Evolutionary conservation across 345 rosid species (phyloP), one percentile per base, ranked within the genome.

Genomic region (Linum lewisii): DNA sequence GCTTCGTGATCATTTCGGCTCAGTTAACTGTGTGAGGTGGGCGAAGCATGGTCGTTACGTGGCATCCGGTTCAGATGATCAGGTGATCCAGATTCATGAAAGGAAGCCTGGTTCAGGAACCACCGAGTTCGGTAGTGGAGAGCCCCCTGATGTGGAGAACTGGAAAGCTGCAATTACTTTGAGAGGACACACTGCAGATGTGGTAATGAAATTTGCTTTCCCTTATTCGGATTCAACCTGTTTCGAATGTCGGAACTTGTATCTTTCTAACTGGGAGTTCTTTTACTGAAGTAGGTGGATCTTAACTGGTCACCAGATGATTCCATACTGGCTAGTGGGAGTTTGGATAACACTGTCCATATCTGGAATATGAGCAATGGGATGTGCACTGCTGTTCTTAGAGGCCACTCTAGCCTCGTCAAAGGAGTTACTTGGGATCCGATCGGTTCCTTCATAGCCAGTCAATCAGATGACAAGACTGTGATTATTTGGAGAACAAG

Each of bases 231-330:
- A 7, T 52, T 19, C 23, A 52, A 20, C 54, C 10, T 14, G 62
- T 51, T 58, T 24, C 42, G 49, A 16, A 22, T 22, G 22, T 52
- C 15, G 14, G 56, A 15, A 21, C 25, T 52, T 4, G 25, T 52
- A 6, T 8, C 4, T 24, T 20, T 75, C 71, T 81, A 78, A 79
- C 83, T 67, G 63, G 72, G 69, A 69, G 55, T 51, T 53, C 76
- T 49, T 69, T 61, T 67, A 65, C 63, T 69, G 65, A 84, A 87
- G 96, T 94, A 94, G 99, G 99, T 94, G 87, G 99, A 94, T 94
- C 94, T 90, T 74, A 94, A 94, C 74, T 94, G 99, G 99, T 94
- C 99, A 72, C 95, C 96, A 65, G 99, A 94, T 82, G 99, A 94
- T 71, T 87, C 84, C 49, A 84, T 77, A 74, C 66, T 94, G 66